Evolutionary conservation across 1,284 basidiomycete genomes (phyloP).

Genomic region (Malassezia caprae): DNA sequence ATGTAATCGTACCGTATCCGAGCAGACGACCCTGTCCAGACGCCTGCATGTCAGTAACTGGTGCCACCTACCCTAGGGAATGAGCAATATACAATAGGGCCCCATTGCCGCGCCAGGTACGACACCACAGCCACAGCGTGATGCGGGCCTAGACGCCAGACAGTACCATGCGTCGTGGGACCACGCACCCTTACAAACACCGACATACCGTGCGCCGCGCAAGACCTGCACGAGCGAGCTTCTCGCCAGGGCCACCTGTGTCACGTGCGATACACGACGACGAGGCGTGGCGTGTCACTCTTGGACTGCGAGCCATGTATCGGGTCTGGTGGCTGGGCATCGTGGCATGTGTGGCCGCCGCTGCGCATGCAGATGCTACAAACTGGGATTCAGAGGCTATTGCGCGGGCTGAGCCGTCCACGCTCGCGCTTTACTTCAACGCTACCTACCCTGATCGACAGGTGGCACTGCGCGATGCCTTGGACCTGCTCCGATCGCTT

Average conservation of each 20-base stretch:
- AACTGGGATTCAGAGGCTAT: not conserved
- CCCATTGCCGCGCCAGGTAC: constrained; percentile 10
- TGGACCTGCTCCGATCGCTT: not conserved
- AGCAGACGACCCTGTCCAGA: constrained; percentile 1
- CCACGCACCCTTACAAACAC: constrained; percentile 15
- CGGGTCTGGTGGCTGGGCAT: not conserved
- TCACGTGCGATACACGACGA: not conserved
- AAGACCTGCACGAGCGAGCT: not conserved
- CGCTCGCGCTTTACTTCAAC: not conserved
- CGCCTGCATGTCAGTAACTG: not conserved
- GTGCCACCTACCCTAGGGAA: constrained; percentile 2
- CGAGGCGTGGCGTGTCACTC: not conserved
- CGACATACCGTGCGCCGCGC: not conserved
- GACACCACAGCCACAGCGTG: constrained; percentile 14
- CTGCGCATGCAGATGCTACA: not conserved
- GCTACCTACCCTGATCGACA: not conserved
- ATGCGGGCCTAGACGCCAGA: constrained; percentile 10
- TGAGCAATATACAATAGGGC: not conserved
- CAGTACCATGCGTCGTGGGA: not conserved
- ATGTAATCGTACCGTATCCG: constrained; percentile 11
- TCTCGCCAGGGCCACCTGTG: not conserved
- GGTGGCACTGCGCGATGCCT: not conserved
- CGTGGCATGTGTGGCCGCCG: not conserved
- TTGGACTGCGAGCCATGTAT: not conserved
- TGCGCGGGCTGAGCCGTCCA: not conserved